phyloP scores from a whole-genome alignment of 768 basidiomycete genomes.

The Pholiota conissans region DNA sequence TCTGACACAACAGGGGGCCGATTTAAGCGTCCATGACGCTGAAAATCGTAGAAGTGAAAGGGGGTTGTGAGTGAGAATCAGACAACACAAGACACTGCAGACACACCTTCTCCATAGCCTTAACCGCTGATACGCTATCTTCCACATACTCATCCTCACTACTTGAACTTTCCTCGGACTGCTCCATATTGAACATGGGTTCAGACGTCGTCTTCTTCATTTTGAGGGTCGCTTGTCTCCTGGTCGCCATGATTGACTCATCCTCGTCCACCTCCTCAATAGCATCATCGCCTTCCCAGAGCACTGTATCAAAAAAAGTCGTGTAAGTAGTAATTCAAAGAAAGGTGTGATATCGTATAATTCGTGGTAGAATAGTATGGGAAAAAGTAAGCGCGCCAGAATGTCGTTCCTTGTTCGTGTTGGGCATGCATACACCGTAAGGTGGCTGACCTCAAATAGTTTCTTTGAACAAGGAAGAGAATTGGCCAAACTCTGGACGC shows the following conservation, averaged over 20 bases:
- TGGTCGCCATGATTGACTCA: conserved; percentile 24
- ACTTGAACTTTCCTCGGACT: conserved; percentile 48
- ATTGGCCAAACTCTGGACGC: conserved; percentile 10
- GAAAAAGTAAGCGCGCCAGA: not conserved
- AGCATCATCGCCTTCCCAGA: conserved; percentile 70
- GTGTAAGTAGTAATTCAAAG: not conserved
- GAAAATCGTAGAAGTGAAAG: not conserved
- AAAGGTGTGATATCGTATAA: not conserved
- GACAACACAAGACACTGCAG: conserved; percentile 4
- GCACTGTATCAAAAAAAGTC: conserved; percentile 42
- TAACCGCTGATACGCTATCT: conserved; percentile 24
- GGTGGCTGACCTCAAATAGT: not conserved
- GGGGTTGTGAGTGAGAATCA: not conserved
- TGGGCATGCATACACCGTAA: not conserved
- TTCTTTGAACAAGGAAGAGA: not conserved
- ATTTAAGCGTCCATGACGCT: conserved; percentile 42
- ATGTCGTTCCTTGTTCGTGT: not conserved
- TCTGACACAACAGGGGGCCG: conserved; percentile 26
- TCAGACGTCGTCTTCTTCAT: conserved; percentile 20
- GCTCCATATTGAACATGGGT: conserved; percentile 29
- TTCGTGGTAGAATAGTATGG: not conserved
- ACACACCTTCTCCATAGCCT: conserved; percentile 45
- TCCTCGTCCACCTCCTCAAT: conserved; percentile 44
- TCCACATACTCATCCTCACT: conserved; percentile 75
- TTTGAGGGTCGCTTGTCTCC: conserved; percentile 30